Evolutionary conservation across 2,329 filamentous ascomycete species (phyloP), one percentile per base, ranked within the genome.

Genomic region (Monosporascus sp.): DNA sequence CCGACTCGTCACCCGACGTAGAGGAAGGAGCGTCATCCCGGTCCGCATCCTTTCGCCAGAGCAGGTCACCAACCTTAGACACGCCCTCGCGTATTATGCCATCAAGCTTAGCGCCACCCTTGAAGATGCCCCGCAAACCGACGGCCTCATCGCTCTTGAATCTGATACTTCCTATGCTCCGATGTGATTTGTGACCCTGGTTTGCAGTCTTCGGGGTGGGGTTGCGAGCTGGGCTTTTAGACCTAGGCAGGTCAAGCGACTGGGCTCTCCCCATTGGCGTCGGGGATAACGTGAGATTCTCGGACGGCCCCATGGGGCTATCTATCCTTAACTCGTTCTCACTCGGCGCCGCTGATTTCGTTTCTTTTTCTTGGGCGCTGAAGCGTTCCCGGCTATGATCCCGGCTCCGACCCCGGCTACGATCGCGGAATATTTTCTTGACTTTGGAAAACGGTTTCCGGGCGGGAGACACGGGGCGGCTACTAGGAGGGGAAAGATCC

Each of bases 101-200:
- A 55, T 90, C 88, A 57, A 93, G 84, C 47, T 67, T 69, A n/a
- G 51, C 88, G 79, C 48, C 82, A 3, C 85, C 86, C 70, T 90
- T 93, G 70, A 96, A 87, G 47, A 96, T 85, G 6, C 86, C 84
- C 42, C 85, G 82, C 8, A 90, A 76, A 37, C 81, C 83, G 9
- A 81, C 82, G 39, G 70, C 66, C 51, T 80, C 74, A 39, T 79
- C 74, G 24, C 64, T 59, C 51, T 67, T 73, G 18, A 72, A 67
- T 22, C 72, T 74, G n/a, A 78, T 59, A 62, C 79, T 84, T 20
- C 74, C 74, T 25, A 74, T 69, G 45, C 74, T 78, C 55, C 72
- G 71, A 54, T 76, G 74, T 46, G 73, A 72, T 57, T 73, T 83
- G 63, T 72, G 73, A 59, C 66, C 75, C 52, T 79, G 75, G 24